Evolutionary conservation across 2,329 filamentous ascomycete genomes (phyloP), one percentile per base, ranked within the genome.

Genomic region (Epicoccum nigrum): DNA sequence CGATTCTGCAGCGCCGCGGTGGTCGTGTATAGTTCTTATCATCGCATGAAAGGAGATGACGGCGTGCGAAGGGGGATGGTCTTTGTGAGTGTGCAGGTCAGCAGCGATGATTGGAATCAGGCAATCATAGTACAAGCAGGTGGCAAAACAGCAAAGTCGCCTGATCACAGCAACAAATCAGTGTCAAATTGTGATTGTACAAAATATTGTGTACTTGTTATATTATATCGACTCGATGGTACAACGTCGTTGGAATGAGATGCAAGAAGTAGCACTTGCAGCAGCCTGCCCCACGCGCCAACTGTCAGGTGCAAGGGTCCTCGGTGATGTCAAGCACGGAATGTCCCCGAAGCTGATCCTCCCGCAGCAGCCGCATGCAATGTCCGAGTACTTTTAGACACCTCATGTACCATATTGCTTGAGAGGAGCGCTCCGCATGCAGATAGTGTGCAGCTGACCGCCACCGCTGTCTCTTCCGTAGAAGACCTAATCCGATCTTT

Each of bases 281-380:
- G 28, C 15, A 15, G 16, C 16, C 27, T 39, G 49, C 32, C 34
- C 27, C 43, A 52, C 27, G 28, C 28, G 21, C 28, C 43, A 34
- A 11, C 15, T 42, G 42, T 25, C 49, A 40, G 34, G 28, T 41
- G 40, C 41, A 28, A 9, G 45, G 20, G 19, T 23, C 19, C 35
- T 42, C 41, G 37, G 51, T 54, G 45, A 54, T 54, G 51, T 54
- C 45, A 54, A 34, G 23, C 33, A 19, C 39, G 42, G 28, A 50
- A 31, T 32, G 38, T 43, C 21, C 32, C 40, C 34, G 39, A 40
- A 33, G 25, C 23, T 46, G 42, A 46, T 50, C 35, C 41, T 54
- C 45, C 41, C 45, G 41, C 42, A 54, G 27, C 31, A 45, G 45
- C 32, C 51, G 40, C 45, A 45, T 50, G 45, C 51, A 45, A 45